phyloP scores from a whole-genome alignment of 345 rosid genomes.

The Pistacia integerrima region DNA sequence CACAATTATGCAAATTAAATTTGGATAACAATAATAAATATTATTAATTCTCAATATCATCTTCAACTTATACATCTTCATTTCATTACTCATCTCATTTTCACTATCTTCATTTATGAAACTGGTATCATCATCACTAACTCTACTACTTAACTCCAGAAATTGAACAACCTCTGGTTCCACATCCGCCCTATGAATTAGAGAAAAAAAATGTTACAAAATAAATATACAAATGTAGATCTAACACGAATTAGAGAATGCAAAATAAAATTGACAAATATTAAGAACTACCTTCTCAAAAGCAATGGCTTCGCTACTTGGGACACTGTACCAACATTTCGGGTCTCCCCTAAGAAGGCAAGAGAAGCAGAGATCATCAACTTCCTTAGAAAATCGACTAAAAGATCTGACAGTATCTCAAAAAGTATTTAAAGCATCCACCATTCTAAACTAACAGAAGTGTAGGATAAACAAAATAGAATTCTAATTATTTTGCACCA shows the following conservation, averaged over 20 bases:
- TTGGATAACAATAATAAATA: too few species aligned
- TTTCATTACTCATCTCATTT: too few species aligned
- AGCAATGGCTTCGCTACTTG: conserved; percentile 78
- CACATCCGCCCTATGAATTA: background rate
- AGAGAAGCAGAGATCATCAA: conserved; percentile 23
- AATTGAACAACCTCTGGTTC: too few species aligned
- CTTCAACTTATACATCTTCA: too few species aligned
- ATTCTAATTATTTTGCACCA: background rate
- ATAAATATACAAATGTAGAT: background rate
- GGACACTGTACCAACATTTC: conserved; percentile 98
- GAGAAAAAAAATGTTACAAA: background rate
- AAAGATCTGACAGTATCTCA: background rate
- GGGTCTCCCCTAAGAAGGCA: conserved; percentile 84
- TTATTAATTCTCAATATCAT: too few species aligned
- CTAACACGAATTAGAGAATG: background rate
- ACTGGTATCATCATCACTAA: too few species aligned
- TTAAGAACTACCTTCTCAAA: conserved; percentile 82
- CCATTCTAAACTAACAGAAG: conserved; percentile 10
- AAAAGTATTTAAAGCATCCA: conserved; percentile 1
- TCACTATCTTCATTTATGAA: too few species aligned
- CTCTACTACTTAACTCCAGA: too few species aligned
- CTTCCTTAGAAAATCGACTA: conserved; percentile 9
- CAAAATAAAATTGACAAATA: background rate
- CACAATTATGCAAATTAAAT: too few species aligned
- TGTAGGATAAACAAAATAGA: conserved; percentile 2